Evolutionary conservation across 805 yeast genomes (phyloP).

Genomic region (Candida palmyrensis): DNA sequence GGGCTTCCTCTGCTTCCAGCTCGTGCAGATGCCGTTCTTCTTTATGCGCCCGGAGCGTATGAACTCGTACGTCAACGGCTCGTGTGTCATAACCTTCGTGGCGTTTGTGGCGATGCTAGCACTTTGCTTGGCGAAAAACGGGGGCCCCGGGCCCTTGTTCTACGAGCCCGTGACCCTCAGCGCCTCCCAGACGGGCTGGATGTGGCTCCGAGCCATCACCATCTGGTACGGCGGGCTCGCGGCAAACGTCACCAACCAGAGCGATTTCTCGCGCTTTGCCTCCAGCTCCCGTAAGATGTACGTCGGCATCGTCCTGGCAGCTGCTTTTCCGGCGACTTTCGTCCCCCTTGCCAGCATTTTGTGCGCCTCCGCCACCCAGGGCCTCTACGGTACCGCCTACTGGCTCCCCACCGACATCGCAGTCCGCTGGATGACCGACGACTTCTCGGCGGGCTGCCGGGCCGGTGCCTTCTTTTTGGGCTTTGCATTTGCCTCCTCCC

Average conservation of each 20-base stretch:
- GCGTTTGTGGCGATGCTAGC: constrained; percentile 5
- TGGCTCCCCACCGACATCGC: constrained; percentile 57
- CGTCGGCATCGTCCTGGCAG: constrained; percentile 60
- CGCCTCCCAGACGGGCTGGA: constrained; percentile 30
- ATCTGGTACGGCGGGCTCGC: constrained; percentile 21
- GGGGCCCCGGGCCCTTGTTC: constrained; percentile 29
- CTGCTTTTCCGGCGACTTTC: constrained; percentile 31
- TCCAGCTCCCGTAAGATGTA: constrained; percentile 22
- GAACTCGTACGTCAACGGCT: constrained; percentile 5
- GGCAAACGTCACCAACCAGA: constrained; percentile 8
- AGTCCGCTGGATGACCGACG: constrained; percentile 4
- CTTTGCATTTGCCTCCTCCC: constrained; percentile 22
- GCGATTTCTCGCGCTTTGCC: constrained; percentile 73
- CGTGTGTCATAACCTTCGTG: constrained; percentile 4
- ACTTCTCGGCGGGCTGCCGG: constrained; percentile 6
- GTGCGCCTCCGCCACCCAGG: constrained; percentile 65
- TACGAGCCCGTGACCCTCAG: constrained; percentile 17
- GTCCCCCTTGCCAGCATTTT: constrained; percentile 47
- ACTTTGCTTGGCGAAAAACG: constrained; percentile 17
- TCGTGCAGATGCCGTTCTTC: constrained; percentile 3
- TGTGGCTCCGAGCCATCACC: constrained; percentile 30
- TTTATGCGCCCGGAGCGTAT: constrained; percentile 6
- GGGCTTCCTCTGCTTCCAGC: constrained; percentile 6
- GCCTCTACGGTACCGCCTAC: constrained; percentile 54
- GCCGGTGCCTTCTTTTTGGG: constrained; percentile 70